These are phyloP conservation scores for Moricandia moricandioides DNA, from an alignment of 345 rosid genomes.

Conservation along the genomic window DNA sequence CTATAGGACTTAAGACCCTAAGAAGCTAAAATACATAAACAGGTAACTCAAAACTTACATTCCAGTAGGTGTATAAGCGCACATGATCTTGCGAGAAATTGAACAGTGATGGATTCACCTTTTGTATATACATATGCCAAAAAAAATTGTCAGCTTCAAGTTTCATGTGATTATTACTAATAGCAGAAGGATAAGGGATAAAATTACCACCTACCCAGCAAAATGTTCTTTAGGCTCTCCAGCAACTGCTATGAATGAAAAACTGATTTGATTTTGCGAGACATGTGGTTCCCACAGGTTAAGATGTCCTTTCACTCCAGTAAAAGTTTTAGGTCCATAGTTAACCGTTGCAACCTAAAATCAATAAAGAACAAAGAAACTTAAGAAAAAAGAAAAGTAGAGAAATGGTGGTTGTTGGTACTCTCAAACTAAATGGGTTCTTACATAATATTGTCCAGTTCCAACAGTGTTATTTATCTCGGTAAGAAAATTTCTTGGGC, in stretches of 20 bases:
- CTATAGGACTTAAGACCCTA: neutral
- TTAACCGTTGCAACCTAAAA: constrained; percentile 16
- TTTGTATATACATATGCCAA: neutral
- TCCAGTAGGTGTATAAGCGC: constrained; percentile 31
- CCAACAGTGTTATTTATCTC: neutral
- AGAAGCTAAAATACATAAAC: neutral
- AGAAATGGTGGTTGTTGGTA: neutral
- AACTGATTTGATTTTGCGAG: constrained; percentile 22
- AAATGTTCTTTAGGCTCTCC: constrained; percentile 4
- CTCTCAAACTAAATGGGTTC: neutral
- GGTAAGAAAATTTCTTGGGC: neutral
- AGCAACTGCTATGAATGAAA: constrained; percentile 24
- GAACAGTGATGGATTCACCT: constrained; percentile 25
- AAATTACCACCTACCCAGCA: constrained; percentile 31
- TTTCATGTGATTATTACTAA: neutral
- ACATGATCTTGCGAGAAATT: constrained; percentile 2
- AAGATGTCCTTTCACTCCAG: constrained; percentile 21
- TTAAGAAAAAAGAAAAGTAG: neutral
- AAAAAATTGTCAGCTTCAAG: neutral
- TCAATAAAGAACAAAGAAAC: neutral
- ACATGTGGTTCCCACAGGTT: constrained; percentile 28
- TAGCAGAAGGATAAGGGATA: neutral
- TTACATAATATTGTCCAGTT: constrained; percentile 27
- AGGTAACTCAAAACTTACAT: constrained; percentile 19
- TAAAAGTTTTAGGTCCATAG: neutral